Evolutionary conservation across 2,329 filamentous ascomycete species (phyloP).

Genomic region (Fusarium sp.): DNA sequence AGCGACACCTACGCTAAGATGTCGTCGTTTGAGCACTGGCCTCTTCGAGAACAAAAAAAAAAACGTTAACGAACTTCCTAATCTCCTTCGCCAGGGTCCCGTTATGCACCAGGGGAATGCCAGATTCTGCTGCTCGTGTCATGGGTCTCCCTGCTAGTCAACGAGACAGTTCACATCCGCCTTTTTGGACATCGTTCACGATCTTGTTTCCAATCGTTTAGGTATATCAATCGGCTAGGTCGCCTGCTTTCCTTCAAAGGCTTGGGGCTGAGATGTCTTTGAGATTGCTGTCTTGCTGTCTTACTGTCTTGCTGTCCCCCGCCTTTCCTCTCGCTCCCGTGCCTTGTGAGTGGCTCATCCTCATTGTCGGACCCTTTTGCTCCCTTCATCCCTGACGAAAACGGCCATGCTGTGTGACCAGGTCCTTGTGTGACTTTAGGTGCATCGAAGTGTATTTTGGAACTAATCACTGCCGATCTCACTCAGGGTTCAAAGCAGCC

Average conservation of each 20-base stretch:
- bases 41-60: constrained; percentile 8
- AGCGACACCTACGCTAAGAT: constrained; percentile 21
- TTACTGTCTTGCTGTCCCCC: neutral
- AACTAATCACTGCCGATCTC: constrained; percentile 13
- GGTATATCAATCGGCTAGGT: constrained; percentile 30
- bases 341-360: neutral
- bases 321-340: neutral
- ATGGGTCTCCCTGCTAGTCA: constrained; percentile 38
- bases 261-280: constrained; percentile 12
- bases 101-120: constrained; percentile 24
- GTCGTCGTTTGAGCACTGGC: constrained; percentile 19
- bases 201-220: constrained; percentile 40
- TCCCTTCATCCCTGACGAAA: constrained; percentile 12
- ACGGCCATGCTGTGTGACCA: constrained; percentile 16
- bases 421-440: neutral
- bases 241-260: constrained; percentile 11
- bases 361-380: neutral
- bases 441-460: constrained; percentile 3
- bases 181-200: constrained; percentile 28
- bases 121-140: constrained; percentile 26
- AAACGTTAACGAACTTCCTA: constrained; percentile 13
- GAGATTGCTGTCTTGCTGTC: constrained; percentile 2
- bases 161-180: constrained; percentile 16
- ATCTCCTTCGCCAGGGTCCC: constrained; percentile 27
- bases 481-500: neutral